phyloP scores from a whole-genome alignment of 345 rosid genomes.

The Salix dunnii region DNA sequence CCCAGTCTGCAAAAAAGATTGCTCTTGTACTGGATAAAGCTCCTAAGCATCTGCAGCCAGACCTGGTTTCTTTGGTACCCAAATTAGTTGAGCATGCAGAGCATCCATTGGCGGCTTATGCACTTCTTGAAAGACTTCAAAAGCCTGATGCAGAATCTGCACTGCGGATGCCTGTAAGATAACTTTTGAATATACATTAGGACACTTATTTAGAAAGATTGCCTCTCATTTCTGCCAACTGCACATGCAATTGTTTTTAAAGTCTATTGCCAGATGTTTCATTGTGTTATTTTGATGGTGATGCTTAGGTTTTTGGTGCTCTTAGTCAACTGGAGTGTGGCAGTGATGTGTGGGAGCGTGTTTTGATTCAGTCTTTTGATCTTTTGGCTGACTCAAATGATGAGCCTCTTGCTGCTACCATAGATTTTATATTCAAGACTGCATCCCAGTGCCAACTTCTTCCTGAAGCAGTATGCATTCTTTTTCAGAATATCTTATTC shows the following conservation, averaged over 20 bases:
- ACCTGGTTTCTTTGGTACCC: conserved; percentile 91
- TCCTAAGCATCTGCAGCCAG: conserved; percentile 84
- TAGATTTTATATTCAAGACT: conserved; percentile 82
- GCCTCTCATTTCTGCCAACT: conserved; percentile 9
- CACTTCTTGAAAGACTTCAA: conserved; percentile 82
- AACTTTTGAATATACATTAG: conserved; percentile 4
- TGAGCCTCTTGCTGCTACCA: conserved; percentile 72
- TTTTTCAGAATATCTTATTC: conserved; percentile 11
- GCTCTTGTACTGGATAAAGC: conserved; percentile 93
- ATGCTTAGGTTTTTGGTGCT: conserved; percentile 76
- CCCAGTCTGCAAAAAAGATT: conserved; percentile 91
- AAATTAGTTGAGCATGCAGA: conserved; percentile 94
- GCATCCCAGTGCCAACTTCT: conserved; percentile 88
- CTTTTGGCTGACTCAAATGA: conserved; percentile 66
- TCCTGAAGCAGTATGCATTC: conserved; percentile 74
- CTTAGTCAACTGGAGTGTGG: conserved; percentile 85
- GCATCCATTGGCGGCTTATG: conserved; percentile 86
- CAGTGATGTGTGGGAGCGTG: conserved; percentile 77
- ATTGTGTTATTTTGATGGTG: neutral
- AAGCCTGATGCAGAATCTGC: conserved; percentile 88
- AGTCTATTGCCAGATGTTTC: neutral
- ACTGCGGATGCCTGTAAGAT: conserved; percentile 75
- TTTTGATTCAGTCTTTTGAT: conserved; percentile 67
- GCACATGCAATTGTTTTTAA: neutral
- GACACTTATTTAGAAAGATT: neutral